Evolutionary conservation across 331 rosid species (phyloP).

Genomic region (Telfairia occidentalis): DNA sequence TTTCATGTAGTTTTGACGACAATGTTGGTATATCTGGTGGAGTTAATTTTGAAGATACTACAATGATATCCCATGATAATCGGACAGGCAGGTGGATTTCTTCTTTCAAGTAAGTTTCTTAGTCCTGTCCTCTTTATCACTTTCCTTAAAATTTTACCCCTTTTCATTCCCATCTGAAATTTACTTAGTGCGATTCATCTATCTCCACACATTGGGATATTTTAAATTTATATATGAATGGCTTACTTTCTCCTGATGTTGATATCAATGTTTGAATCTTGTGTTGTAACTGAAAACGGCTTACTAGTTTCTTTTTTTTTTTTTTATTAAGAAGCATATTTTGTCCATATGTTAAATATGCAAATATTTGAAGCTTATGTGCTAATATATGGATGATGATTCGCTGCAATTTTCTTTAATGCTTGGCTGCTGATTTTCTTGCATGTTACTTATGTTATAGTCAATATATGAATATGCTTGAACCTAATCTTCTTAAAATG

Average conservation of each 20-base stretch:
- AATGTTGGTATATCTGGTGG: conserved; percentile 58
- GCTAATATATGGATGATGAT: not conserved
- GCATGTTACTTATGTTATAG: not conserved
- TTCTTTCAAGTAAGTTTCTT: conserved; percentile 41
- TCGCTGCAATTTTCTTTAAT: not conserved
- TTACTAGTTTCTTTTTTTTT: not conserved
- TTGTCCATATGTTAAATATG: not conserved
- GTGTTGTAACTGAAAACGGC: not conserved
- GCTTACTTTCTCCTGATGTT: not conserved
- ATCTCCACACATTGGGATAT: not conserved
- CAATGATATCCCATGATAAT: conserved; percentile 42
- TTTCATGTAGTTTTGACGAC: conserved; percentile 51
- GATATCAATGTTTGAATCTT: not conserved
- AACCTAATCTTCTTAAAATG: not conserved
- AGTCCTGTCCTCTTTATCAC: conserved; percentile 7
- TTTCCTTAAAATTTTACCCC: conserved; percentile 11
- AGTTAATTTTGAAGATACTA: conserved; percentile 34
- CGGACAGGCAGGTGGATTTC: conserved; percentile 72
- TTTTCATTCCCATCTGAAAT: not conserved
- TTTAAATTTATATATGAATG: not conserved
- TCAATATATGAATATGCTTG: not conserved
- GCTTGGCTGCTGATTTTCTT: not conserved
- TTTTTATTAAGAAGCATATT: not conserved
- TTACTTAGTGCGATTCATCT: not conserved
- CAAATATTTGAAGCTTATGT: not conserved